phyloP scores from a whole-genome alignment of 179 eudicot genomes.

The Actinidia polygama region DNA sequence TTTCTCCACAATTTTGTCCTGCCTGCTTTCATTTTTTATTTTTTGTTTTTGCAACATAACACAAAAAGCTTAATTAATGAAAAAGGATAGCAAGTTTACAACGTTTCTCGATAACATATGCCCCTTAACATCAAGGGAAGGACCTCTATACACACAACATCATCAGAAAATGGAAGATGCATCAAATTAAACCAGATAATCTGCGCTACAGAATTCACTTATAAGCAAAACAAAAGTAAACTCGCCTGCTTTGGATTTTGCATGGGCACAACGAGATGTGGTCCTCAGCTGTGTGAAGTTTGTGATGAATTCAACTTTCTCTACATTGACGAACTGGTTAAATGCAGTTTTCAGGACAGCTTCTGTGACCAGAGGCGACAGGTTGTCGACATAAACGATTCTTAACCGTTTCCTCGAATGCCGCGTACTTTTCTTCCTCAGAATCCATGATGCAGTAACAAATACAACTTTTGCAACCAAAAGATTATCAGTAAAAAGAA shows the following conservation, averaged over 20 bases:
- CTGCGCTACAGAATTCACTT: too few species aligned
- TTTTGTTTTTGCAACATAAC: too few species aligned
- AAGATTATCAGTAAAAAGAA: not conserved
- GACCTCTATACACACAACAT: too few species aligned
- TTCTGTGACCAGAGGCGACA: slow-evolving; percentile 59
- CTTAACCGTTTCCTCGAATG: slow-evolving; percentile 61
- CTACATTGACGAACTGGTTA: slow-evolving; percentile 61
- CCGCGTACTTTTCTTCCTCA: slow-evolving; percentile 48
- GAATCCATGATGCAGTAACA: slow-evolving; percentile 31
- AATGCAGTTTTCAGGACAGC: slow-evolving; percentile 57
- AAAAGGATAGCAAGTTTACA: too few species aligned
- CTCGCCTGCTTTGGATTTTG: slow-evolving; percentile 44
- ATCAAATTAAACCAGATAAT: too few species aligned
- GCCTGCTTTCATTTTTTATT: too few species aligned
- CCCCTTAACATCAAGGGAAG: too few species aligned
- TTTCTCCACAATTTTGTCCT: too few species aligned
- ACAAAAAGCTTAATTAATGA: too few species aligned
- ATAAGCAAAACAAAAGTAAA: too few species aligned
- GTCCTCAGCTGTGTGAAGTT: slow-evolving; percentile 41
- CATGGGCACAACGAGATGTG: slow-evolving; percentile 47
- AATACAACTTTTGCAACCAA: not conserved
- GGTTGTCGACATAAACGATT: slow-evolving; percentile 64
- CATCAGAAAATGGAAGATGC: too few species aligned
- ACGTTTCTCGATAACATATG: too few species aligned
- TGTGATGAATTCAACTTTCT: slow-evolving; percentile 46